Conservation (phyloP, 2,329 filamentous ascomycete genomes). For the Talaromyces sp. region DNA sequence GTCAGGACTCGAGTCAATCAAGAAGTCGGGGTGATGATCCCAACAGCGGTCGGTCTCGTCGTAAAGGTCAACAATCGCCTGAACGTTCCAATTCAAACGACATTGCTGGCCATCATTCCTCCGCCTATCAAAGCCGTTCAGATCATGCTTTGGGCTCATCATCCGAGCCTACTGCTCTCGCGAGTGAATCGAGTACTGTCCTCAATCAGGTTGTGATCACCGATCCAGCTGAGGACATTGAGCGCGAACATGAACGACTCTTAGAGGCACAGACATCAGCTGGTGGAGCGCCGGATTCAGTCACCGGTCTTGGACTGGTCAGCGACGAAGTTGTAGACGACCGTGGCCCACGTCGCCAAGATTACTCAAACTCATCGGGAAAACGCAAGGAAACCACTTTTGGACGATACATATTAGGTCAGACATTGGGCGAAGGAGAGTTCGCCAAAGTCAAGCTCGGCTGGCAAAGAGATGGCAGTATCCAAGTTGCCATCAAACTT, state of each 20-base stretch:
- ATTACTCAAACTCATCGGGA: constrained; percentile 51
- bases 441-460: constrained; percentile 98
- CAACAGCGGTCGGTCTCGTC: constrained; percentile 43
- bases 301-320: constrained; percentile 48
- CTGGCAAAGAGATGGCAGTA: constrained; percentile 92
- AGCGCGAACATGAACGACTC: constrained; percentile 67
- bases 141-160: constrained; percentile 50
- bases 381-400: constrained; percentile 78
- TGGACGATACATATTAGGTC: constrained; percentile 91
- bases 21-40: constrained; percentile 37
- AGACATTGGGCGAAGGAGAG: constrained; percentile 94
- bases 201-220: constrained; percentile 74
- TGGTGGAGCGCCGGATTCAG: constrained; percentile 43
- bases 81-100: constrained; percentile 46
- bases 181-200: constrained; percentile 74
- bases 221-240: constrained; percentile 69
- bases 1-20: constrained; percentile 34
- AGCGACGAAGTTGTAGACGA: constrained; percentile 51
- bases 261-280: constrained; percentile 53
- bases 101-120: constrained; percentile 34
- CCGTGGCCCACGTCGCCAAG: constrained; percentile 49
- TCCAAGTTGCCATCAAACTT: constrained; percentile 95
- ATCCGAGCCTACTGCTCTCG: constrained; percentile 57
- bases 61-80: constrained; percentile 46
- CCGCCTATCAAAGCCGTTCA: constrained; percentile 30